Evolutionary conservation across 2,329 filamentous ascomycete genomes (phyloP), one percentile per base, ranked within the genome.

Genomic region (Botrytis byssoidea): DNA sequence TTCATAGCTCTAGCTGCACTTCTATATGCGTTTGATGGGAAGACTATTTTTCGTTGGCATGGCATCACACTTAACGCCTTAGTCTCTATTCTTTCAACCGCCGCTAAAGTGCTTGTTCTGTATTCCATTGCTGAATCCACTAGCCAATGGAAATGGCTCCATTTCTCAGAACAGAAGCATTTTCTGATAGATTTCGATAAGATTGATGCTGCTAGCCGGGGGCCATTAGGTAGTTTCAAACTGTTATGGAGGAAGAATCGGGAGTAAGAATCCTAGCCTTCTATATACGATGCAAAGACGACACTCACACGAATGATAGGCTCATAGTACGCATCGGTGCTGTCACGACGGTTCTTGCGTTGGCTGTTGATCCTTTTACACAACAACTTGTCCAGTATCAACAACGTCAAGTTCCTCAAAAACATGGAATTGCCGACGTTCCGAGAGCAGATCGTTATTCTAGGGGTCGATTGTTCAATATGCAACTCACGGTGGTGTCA

Each of bases 111-210:
- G 40, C 46, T 67, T 67, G 65, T 67, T 40, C 37, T 67, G 16
- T 67, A 67, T 67, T 40, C 65, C 22, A 40, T 67, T 22, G 46
- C 65, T 22, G 65, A 67, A n/a, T 67, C 46, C n/a, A 67, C 65
- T 16, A 67, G 65, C 18, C 65, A 67, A 12, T 67, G 65, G 65
- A 67, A 67, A 18, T 67, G 65, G 65, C 65, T 67, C 37, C 65
- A 55, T 20, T 67, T 67, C 35, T 67, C 65, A 16, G 46, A 67
- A 29, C 46, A 40, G 22, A 67, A 67, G 16, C 46, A 35, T 29
- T 55, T 40, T 20, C 16, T 67, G 22, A 67, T 67, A 40, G 65
- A 67, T 29, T 67, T 67, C 10, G 65, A 67, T 40, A 67, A 67
- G 25, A 67, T 67, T 14, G 65, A 67, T 40, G 65, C 65, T 35